Conservation (phyloP, 805 yeast genomes). For the Saturnispora ahearnii region DNA sequence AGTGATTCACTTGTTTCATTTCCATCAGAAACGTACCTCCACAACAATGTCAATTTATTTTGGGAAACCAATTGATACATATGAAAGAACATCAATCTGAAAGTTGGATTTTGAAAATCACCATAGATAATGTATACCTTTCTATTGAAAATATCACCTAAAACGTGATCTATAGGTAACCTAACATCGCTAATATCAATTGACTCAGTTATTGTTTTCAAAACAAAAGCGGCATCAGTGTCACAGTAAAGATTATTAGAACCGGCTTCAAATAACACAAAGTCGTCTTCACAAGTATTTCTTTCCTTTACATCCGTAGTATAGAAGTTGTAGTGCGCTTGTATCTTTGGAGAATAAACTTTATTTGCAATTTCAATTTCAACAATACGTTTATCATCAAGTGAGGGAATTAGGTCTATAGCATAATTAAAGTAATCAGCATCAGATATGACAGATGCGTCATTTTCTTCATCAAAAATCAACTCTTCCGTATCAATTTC, state of each 20-base stretch:
- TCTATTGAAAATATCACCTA: constrained; percentile 39
- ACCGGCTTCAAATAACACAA: constrained; percentile 29
- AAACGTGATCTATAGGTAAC: constrained; percentile 50
- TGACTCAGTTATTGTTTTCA: constrained; percentile 45
- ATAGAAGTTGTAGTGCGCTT: constrained; percentile 53
- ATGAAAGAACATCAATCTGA: constrained; percentile 48
- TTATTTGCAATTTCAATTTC: constrained; percentile 40
- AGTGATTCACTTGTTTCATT: constrained; percentile 24
- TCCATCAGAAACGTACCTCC: constrained; percentile 54
- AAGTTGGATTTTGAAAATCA: constrained; percentile 40
- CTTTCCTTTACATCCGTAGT: constrained; percentile 26
- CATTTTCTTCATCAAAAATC: constrained; percentile 8
- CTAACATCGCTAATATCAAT: constrained; percentile 13
- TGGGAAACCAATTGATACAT: constrained; percentile 46
- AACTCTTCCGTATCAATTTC: constrained; percentile 12
- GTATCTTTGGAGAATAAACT: constrained; percentile 50
- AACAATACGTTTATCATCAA: constrained; percentile 20
- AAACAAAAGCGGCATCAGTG: constrained; percentile 68
- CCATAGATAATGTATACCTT: constrained; percentile 53
- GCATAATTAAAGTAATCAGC: constrained; percentile 20
- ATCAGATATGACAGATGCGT: constrained; percentile 19
- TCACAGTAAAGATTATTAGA: constrained; percentile 48
- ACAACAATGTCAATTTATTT: constrained; percentile 63
- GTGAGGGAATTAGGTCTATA: constrained; percentile 11
- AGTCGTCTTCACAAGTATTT: constrained; percentile 12